Conservation (phyloP, 441 rosid species). For the Sinapis alba region DNA sequence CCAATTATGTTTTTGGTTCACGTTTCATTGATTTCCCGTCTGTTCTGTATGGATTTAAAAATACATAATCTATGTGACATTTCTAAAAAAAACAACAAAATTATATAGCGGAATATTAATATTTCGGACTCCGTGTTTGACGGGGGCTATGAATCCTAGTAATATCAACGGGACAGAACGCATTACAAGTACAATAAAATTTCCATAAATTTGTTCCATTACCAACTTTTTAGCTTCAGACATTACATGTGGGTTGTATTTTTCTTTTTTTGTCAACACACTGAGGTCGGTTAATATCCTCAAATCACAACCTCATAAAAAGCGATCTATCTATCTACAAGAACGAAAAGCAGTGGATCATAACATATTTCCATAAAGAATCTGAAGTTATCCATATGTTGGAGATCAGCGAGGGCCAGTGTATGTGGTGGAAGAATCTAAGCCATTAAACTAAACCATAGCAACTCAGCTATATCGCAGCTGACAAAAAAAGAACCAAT, state of each 20-base stretch:
- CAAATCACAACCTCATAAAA: constrained; percentile 10
- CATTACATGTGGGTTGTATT: neutral
- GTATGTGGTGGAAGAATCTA: constrained; percentile 2
- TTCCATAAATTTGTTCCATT: neutral
- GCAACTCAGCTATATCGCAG: constrained; percentile 14
- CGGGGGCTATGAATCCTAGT: no score
- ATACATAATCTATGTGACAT: no score
- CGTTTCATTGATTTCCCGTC: no score
- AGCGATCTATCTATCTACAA: constrained; percentile 19
- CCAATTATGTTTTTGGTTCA: no score
- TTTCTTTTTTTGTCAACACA: neutral
- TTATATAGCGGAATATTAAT: no score
- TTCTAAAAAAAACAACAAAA: no score
- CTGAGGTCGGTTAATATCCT: neutral
- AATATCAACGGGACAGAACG: neutral
- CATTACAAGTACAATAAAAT: neutral
- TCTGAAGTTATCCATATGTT: neutral
- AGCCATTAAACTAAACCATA: constrained; percentile 13
- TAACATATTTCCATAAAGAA: constrained; percentile 6
- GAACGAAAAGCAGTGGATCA: constrained; percentile 21
- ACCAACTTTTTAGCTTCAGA: neutral
- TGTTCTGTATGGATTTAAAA: no score
- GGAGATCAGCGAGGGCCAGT: constrained; percentile 8
- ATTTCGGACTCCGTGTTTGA: no score
- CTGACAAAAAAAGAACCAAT: constrained; percentile 23